These are phyloP conservation scores for Petrea volubilis DNA, from an alignment of 257 asterid species.

Conservation along the genomic window DNA sequence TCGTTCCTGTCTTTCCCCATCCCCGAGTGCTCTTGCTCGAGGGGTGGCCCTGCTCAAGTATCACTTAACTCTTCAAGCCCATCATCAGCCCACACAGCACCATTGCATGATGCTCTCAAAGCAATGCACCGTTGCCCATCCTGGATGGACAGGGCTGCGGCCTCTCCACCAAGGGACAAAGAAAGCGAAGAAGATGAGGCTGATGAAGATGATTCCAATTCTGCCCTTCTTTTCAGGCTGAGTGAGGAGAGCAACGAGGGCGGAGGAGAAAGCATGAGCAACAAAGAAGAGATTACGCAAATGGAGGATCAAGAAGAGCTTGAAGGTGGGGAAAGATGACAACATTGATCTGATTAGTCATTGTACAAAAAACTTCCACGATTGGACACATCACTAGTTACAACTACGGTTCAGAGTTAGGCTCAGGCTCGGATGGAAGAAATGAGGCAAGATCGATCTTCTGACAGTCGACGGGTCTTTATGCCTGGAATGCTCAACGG, in stretches of 20 bases:
- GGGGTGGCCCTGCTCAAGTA: conserved; percentile 23
- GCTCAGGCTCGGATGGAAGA: background rate
- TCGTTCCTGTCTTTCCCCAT: conserved; percentile 82
- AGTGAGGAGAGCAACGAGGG: conserved; percentile 49
- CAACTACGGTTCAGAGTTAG: conserved; percentile 13
- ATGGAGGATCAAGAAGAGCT: conserved; percentile 97
- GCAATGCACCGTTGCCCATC: conserved; percentile 62
- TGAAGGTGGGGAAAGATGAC: conserved; percentile 85
- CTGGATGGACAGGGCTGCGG: conserved; percentile 47
- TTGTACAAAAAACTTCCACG: conserved; percentile 14
- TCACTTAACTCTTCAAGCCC: conserved; percentile 40
- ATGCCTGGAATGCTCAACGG: background rate
- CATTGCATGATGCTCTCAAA: conserved; percentile 40
- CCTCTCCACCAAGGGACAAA: conserved; percentile 35
- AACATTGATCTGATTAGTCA: background rate
- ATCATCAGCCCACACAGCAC: conserved; percentile 34
- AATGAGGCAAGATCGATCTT: background rate
- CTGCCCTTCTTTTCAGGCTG: conserved; percentile 57
- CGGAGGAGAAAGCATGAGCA: conserved; percentile 47
- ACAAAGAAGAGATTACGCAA: conserved; percentile 66
- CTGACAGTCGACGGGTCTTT: background rate
- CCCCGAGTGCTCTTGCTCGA: conserved; percentile 81
- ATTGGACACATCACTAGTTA: background rate
- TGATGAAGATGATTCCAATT: conserved; percentile 64
- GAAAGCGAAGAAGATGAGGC: conserved; percentile 60